Evolutionary conservation across 1,284 basidiomycete species (phyloP).

Genomic region (Crepidotus sp.): DNA sequence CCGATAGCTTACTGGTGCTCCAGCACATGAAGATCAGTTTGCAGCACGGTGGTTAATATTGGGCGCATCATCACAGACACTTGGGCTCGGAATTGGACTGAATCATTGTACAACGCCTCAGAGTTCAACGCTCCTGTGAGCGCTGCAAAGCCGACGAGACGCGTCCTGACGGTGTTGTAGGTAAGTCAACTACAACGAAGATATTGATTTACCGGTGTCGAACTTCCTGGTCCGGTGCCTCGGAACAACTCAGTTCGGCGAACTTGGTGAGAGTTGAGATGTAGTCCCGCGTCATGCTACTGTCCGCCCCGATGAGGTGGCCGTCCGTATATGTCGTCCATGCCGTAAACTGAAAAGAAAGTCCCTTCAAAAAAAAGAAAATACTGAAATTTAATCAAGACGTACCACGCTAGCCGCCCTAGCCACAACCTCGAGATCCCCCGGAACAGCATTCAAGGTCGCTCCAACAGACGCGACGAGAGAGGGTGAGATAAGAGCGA

Average conservation of each 20-base stretch:
- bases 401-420: constrained; percentile 77
- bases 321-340: constrained; percentile 93
- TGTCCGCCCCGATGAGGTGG: constrained; percentile 70
- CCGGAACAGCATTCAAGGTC: constrained; percentile 53
- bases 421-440: constrained; percentile 80
- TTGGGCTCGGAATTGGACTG: constrained; percentile 69
- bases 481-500: constrained; percentile 72
- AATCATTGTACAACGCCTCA: constrained; percentile 75
- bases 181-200: background rate
- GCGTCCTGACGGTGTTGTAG: constrained; percentile 43
- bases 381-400: constrained; percentile 17
- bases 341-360: constrained; percentile 64
- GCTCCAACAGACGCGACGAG: constrained; percentile 69
- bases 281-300: constrained; percentile 63
- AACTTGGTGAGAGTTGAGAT: constrained; percentile 63
- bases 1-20: constrained; percentile 58
- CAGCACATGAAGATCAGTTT: constrained; percentile 52
- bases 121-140: constrained; percentile 78
- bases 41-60: constrained; percentile 62
- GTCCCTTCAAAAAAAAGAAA: background rate
- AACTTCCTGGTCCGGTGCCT: constrained; percentile 50
- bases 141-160: constrained; percentile 80
- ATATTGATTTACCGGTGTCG: constrained; percentile 50
- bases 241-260: constrained; percentile 47
- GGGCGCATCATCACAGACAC: constrained; percentile 67